Evolutionary conservation across 2,329 filamentous ascomycete genomes (phyloP), one percentile per base, ranked within the genome.

Genomic region (Aureobasidium vineae): DNA sequence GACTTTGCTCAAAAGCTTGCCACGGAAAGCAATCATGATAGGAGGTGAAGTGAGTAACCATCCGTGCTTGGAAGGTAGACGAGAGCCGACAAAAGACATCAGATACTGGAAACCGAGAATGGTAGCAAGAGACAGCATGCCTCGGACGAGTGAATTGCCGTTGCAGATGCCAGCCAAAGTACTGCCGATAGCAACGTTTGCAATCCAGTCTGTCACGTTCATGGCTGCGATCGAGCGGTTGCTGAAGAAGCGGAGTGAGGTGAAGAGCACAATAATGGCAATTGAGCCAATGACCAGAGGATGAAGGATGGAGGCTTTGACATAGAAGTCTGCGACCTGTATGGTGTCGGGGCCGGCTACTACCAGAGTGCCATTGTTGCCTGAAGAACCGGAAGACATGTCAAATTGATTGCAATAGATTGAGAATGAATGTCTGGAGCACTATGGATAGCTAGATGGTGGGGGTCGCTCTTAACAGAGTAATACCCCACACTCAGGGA

Each of bases 191-290:
- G 54, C 54, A 7, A 57, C 54, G 23, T 57, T 57, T 16, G 54
- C 54, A 6, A 57, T 57, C 54, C 54, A 57, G 16, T 57, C 54
- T 43, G 54, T 57, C 1, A 57, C 54, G 19, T 57, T 57, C 54
- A 57, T 57, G 33, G 54, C 54, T 16, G 54, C 54, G 23, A 57
- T 43, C 1, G 54, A 57, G 13, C 54, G 54, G 16, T 57, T 57
- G 38, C 54, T 57, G 33, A 57, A 41, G 54, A 57, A 57, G 21
- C 54, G 54, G 16, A 57, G 54, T 15, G 21, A 57, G 5, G 54
- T 31, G n/a, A 57, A 57, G 13, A 57, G 38, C 8, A 57, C 54
- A 11, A 57, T 16, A 10, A 57, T 57, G 33, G 54, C 54, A 19
- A 57, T 57, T 1, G 54, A 57, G n/a, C 54, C 54, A 41, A 57